These are phyloP conservation scores for Coniochaeta hoffmannii DNA, from an alignment of 2,329 filamentous ascomycete species.

Conservation along the genomic window DNA sequence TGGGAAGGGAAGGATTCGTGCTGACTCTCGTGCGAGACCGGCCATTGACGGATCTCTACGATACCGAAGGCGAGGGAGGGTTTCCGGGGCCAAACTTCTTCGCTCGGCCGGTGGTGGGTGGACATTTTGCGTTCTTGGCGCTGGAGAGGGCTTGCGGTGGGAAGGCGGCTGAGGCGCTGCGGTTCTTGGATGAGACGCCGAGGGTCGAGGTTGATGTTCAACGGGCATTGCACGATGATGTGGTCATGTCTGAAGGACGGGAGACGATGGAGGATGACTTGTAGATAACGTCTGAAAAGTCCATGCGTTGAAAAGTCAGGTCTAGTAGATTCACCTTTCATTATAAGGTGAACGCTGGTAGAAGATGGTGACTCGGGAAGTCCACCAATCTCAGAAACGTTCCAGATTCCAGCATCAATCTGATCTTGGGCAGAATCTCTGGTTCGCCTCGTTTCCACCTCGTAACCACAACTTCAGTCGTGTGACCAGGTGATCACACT, in stretches of 20 bases:
- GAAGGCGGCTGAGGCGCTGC: conserved; percentile 50
- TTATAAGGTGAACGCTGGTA: not conserved
- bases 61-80: conserved; percentile 68
- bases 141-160: conserved; percentile 73
- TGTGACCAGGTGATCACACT: no score
- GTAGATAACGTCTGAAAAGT: not conserved
- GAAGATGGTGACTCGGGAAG: no score
- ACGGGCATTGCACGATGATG: conserved; percentile 16
- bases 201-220: conserved; percentile 26
- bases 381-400: no score
- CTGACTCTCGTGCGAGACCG: conserved; percentile 39
- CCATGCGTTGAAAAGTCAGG: not conserved
- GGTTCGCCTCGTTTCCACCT: no score
- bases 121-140: conserved; percentile 80
- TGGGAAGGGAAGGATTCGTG: not conserved
- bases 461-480: no score
- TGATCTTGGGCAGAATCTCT: no score
- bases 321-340: no score
- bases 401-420: no score
- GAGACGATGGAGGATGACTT: conserved; percentile 2
- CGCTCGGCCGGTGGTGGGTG: conserved; percentile 75
- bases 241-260: not conserved
- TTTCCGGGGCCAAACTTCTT: conserved; percentile 72
- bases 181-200: conserved; percentile 34
- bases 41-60: conserved; percentile 75